phyloP scores from a whole-genome alignment of 139 green algal genomes.

The Limnomonas spitsbergensis region DNA sequence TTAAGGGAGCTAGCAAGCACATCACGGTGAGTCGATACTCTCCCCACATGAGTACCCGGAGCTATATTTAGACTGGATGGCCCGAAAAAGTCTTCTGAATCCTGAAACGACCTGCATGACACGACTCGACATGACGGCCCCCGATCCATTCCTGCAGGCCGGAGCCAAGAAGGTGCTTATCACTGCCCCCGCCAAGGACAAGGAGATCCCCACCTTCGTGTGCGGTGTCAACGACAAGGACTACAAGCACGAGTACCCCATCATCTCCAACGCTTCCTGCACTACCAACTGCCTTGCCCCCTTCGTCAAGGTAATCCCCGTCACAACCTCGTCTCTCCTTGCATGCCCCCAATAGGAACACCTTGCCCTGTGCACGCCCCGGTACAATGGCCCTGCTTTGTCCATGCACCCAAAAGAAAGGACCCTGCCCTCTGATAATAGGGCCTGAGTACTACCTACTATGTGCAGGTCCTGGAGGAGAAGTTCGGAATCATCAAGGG shows the following conservation, averaged over 20 bases:
- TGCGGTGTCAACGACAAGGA: constrained; percentile 92
- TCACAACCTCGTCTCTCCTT: no score
- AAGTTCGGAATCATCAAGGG: constrained; percentile 99
- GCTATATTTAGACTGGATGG: background rate
- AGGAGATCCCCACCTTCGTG: constrained; percentile 97
- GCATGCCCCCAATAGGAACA: no score
- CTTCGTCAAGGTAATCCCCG: constrained; percentile 99
- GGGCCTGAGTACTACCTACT: no score
- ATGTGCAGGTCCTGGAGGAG: constrained; percentile 97
- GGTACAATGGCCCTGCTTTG: no score
- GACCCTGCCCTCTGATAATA: no score
- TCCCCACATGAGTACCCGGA: background rate
- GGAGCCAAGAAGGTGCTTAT: constrained; percentile 99
- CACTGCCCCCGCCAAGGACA: constrained; percentile 97
- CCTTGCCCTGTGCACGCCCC: no score
- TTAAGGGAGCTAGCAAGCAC: constrained; percentile 87
- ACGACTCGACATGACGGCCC: no score
- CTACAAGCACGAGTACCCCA: constrained; percentile 85
- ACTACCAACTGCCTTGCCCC: constrained; percentile 99
- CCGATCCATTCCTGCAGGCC: constrained; percentile 58
- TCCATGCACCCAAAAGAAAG: no score
- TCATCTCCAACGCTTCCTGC: constrained; percentile 98
- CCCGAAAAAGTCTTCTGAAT: no score
- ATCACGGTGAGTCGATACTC: constrained; percentile 48
- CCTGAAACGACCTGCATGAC: no score